These are phyloP conservation scores for Lactarius vividus DNA, from an alignment of 768 basidiomycete genomes.

Conservation along the genomic window DNA sequence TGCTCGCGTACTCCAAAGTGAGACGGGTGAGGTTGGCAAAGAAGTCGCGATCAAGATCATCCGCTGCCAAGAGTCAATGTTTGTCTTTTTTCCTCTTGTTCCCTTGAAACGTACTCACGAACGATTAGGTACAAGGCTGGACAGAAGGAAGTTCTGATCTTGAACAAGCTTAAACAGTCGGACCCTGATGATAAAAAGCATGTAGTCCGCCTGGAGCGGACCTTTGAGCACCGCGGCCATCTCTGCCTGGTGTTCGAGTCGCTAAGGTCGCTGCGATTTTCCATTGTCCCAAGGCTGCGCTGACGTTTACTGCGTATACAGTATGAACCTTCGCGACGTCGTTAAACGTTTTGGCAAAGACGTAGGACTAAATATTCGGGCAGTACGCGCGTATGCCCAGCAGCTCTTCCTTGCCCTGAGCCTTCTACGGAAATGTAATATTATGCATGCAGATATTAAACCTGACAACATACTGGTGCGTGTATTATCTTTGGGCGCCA, in stretches of 20 bases:
- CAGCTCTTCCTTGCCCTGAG: conserved; percentile 90
- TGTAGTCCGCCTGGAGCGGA: conserved; percentile 85
- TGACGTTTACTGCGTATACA: conserved; percentile 34
- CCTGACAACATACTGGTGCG: conserved; percentile 94
- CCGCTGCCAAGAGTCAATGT: conserved; percentile 96
- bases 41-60: conserved; percentile 99
- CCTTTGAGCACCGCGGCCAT: conserved; percentile 97
- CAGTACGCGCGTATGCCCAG: conserved; percentile 98
- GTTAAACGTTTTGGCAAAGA: conserved; percentile 99
- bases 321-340: conserved; percentile 98
- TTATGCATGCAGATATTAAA: conserved; percentile 99
- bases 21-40: conserved; percentile 49
- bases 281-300: background rate
- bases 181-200: conserved; percentile 98
- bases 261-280: conserved; percentile 58
- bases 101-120: conserved; percentile 11
- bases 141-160: conserved; percentile 84
- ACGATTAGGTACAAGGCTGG: conserved; percentile 86
- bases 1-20: conserved; percentile 73
- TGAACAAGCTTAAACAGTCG: conserved; percentile 80
- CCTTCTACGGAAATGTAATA: conserved; percentile 80
- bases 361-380: conserved; percentile 91
- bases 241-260: conserved; percentile 95
- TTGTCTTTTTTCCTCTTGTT: conserved; percentile 35
- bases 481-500: conserved; percentile 24